A percentile compares a stretch with the other conserved stretches of the same genome.
These are phyloP conservation scores for Hypoxylon sp. DNA, from an alignment of 2,329 filamentous ascomycete species.

Conservation along the genomic window DNA sequence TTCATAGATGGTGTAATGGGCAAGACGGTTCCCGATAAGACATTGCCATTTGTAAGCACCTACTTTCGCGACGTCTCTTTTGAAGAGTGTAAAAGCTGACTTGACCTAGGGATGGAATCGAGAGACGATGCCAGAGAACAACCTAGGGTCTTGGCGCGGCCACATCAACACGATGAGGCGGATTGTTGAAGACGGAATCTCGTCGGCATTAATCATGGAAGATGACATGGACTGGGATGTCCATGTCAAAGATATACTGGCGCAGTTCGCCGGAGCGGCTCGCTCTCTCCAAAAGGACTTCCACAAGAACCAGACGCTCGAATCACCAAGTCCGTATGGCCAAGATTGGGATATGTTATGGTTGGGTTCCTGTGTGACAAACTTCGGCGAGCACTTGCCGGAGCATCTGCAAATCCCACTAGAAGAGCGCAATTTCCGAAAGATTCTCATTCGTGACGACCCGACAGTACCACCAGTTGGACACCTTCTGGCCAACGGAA, in stretches of 20 bases:
- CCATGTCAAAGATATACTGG: slow-evolving; percentile 45
- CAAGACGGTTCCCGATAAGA: slow-evolving; percentile 51
- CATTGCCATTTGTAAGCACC: slow-evolving; percentile 46
- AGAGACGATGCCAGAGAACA: slow-evolving; percentile 41
- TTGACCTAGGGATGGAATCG: slow-evolving; percentile 38
- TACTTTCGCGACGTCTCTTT: neutral
- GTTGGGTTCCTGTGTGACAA: slow-evolving; percentile 59
- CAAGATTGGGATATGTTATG: slow-evolving; percentile 62
- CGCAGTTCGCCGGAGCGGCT: slow-evolving; percentile 42
- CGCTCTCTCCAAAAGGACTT: slow-evolving; percentile 21
- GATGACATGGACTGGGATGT: slow-evolving; percentile 57
- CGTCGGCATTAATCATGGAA: slow-evolving; percentile 54
- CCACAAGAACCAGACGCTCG: slow-evolving; percentile 27
- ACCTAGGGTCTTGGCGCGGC: slow-evolving; percentile 51
- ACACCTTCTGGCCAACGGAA: slow-evolving; percentile 41
- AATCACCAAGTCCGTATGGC: slow-evolving; percentile 54
- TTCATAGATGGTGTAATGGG: slow-evolving; percentile 54
- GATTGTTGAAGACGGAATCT: slow-evolving; percentile 47
- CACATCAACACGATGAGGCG: slow-evolving; percentile 50
- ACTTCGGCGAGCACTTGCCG: slow-evolving; percentile 44
- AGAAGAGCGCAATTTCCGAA: slow-evolving; percentile 29
- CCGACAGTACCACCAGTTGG: slow-evolving; percentile 40
- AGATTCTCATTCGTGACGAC: slow-evolving; percentile 40
- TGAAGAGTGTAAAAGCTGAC: neutral
- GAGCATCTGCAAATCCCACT: slow-evolving; percentile 34